phyloP scores from a whole-genome alignment of 306 rosid genomes.

The Ammopiptanthus mongolicus region DNA sequence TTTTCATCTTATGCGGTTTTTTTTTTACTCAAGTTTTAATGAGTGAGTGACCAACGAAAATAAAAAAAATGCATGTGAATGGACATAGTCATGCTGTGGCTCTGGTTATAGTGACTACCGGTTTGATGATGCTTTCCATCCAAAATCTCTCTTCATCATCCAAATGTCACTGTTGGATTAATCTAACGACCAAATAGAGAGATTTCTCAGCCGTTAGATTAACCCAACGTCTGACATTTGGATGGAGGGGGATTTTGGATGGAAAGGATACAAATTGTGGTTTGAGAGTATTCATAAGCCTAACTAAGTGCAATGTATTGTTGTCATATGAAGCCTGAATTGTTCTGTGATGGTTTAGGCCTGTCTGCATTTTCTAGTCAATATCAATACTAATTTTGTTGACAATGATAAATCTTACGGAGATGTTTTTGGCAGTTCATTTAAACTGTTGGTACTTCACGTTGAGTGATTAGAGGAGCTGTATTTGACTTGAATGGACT shows the following conservation, averaged over 20 bases:
- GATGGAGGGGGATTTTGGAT: too few species aligned
- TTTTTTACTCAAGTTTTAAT: background rate
- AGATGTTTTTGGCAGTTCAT: background rate
- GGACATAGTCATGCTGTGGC: background rate
- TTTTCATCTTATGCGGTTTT: background rate
- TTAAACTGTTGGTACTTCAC: background rate
- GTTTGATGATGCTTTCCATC: too few species aligned
- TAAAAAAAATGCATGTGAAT: background rate
- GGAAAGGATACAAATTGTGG: too few species aligned
- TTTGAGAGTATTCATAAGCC: background rate
- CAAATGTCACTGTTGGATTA: too few species aligned
- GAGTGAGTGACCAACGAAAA: background rate
- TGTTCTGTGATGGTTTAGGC: background rate
- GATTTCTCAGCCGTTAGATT: too few species aligned
- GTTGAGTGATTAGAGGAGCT: background rate
- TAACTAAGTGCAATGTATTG: background rate
- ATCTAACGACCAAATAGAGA: too few species aligned
- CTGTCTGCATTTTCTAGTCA: background rate
- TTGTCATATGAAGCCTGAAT: background rate
- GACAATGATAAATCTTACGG: background rate
- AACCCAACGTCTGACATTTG: too few species aligned
- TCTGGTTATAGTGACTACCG: background rate
- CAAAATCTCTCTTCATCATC: too few species aligned
- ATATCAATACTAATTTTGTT: background rate
- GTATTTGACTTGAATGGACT: background rate